phyloP scores from a whole-genome alignment of 1,284 basidiomycete genomes.

The Austroboletus novae-zelandiae region DNA sequence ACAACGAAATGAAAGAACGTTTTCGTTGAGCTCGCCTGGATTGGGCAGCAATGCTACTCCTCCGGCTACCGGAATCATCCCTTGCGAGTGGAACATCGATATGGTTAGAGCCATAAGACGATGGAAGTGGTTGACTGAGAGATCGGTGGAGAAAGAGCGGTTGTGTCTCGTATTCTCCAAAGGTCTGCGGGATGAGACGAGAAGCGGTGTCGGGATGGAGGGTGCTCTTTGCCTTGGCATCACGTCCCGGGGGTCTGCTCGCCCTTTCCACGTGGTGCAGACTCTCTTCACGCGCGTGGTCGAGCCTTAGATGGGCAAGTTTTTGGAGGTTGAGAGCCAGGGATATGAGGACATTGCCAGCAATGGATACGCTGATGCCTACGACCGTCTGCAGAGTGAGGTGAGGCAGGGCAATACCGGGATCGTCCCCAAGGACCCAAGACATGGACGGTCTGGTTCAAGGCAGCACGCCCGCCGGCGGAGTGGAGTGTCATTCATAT shows the following conservation, averaged over 20 bases:
- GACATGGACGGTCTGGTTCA: conserved; percentile 15
- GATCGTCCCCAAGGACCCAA: conserved; percentile 25
- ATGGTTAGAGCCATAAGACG: conserved; percentile 18
- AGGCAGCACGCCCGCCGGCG: background rate
- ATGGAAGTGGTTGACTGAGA: conserved; percentile 14
- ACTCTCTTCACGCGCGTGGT: conserved; percentile 35
- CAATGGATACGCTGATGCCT: conserved; percentile 82
- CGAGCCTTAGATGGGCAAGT: conserved; percentile 80
- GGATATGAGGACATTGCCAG: conserved; percentile 87
- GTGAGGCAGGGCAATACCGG: conserved; percentile 49
- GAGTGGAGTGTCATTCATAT: background rate
- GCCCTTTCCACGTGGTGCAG: conserved; percentile 12
- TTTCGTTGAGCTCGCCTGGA: conserved; percentile 23
- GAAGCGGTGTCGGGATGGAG: conserved; percentile 1
- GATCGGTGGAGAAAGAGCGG: conserved; percentile 30
- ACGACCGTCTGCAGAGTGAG: conserved; percentile 62
- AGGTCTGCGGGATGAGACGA: conserved; percentile 9
- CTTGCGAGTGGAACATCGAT: conserved; percentile 3
- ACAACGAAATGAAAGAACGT: conserved; percentile 18
- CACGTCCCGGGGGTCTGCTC: conserved; percentile 6
- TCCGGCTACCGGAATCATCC: conserved; percentile 30
- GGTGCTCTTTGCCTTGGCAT: conserved; percentile 1
- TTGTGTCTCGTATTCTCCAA: conserved; percentile 24
- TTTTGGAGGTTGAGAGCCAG: conserved; percentile 91
- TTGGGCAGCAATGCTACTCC: conserved; percentile 20